These are phyloP conservation scores for Macadamia integrifolia DNA, from an alignment of 164 flowering plant genomes.

Conservation along the genomic window DNA sequence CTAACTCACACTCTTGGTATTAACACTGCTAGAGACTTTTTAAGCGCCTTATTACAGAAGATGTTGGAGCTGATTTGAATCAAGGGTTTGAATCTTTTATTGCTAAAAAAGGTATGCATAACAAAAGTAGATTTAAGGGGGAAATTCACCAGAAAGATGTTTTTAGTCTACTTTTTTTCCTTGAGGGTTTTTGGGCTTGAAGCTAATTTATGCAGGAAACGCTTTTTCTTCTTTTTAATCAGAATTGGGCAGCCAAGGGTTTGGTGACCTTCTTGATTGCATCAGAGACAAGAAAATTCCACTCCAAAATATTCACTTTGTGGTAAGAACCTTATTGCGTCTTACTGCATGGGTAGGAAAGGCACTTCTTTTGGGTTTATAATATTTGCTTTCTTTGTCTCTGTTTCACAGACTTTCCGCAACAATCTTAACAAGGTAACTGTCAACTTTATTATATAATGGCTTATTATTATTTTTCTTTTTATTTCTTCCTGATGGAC, in stretches of 20 bases:
- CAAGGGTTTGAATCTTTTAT: constrained; percentile 80
- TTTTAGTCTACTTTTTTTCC: not conserved
- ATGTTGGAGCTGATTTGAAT: constrained; percentile 86
- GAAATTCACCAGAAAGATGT: not conserved
- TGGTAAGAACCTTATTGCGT: constrained; percentile 47
- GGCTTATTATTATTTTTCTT: too few relatives aligned
- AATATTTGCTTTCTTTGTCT: constrained; percentile 7
- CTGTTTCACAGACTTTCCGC: constrained; percentile 67
- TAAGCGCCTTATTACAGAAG: constrained; percentile 74
- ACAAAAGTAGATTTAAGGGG: not conserved
- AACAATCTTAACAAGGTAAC: constrained; percentile 97
- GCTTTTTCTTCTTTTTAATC: constrained; percentile 22
- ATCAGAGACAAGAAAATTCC: constrained; percentile 77
- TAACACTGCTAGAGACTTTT: constrained; percentile 65
- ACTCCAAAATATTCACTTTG: constrained; percentile 95
- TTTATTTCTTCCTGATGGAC: too few relatives aligned
- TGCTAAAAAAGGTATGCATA: constrained; percentile 59
- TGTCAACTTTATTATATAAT: not conserved
- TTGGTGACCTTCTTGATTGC: constrained; percentile 86
- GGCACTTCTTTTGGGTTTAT: constrained; percentile 1
- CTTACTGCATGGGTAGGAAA: not conserved
- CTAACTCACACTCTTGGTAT: not conserved
- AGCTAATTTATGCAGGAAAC: constrained; percentile 21
- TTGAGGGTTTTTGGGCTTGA: constrained; percentile 8
- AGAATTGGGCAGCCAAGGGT: constrained; percentile 86